Evolutionary conservation across 1,284 basidiomycete genomes (phyloP).

Genomic region (Trichosporon sp.): DNA sequence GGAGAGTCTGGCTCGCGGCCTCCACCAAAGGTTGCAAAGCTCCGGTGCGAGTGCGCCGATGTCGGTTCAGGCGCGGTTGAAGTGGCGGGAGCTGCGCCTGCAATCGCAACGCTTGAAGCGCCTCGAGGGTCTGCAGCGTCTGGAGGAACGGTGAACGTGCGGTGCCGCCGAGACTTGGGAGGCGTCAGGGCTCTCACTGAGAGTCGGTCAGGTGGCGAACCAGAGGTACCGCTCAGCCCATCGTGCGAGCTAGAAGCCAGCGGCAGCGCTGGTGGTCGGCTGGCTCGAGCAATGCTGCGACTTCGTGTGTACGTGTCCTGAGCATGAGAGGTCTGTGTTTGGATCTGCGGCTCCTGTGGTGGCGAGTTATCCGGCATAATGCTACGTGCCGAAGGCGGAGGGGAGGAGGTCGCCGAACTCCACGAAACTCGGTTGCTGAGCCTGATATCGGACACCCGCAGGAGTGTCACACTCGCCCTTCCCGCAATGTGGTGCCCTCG

Average conservation of each 20-base stretch:
- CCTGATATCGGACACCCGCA: conserved; percentile 6
- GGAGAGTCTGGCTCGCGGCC: background rate
- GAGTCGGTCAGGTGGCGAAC: conserved; percentile 4
- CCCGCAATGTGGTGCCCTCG: background rate
- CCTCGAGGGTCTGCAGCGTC: background rate
- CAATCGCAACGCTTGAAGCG: background rate
- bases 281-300: conserved; percentile 14
- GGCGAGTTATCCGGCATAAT: background rate
- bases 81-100: background rate
- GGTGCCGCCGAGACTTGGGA: background rate
- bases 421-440: conserved; percentile 1
- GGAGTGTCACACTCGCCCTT: conserved; percentile 1
- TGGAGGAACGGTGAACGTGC: background rate
- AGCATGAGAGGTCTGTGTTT: background rate
- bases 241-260: background rate
- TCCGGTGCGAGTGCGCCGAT: conserved; percentile 5
- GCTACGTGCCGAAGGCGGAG: background rate
- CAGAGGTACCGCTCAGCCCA: background rate
- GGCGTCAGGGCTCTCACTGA: background rate
- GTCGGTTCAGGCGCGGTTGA: background rate
- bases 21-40: conserved; percentile 11
- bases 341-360: background rate
- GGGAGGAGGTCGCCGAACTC: background rate
- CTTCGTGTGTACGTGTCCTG: background rate
- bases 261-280: background rate